Evolutionary conservation across 2,329 filamentous ascomycete genomes (phyloP).

Genomic region (Claviceps sp.): DNA sequence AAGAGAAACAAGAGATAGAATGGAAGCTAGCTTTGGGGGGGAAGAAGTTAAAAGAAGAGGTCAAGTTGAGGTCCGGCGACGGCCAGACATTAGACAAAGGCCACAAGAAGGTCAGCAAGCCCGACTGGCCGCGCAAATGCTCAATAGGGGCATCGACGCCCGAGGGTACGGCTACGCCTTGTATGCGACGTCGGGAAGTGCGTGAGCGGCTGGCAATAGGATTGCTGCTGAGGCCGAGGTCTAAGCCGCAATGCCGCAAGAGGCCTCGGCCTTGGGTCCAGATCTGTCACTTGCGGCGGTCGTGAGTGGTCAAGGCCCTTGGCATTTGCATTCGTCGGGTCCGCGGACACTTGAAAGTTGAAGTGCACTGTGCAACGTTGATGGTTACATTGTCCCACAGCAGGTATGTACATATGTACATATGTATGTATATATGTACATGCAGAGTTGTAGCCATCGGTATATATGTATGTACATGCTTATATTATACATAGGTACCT

Average conservation of each 20-base stretch:
- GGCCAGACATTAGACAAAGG: background rate
- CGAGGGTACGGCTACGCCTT: background rate
- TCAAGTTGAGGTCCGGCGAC: background rate
- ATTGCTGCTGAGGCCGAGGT: conserved; percentile 7
- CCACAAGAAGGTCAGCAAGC: background rate
- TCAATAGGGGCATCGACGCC: conserved; percentile 7
- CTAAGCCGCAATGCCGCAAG: conserved; percentile 5
- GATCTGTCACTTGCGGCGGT: conserved; percentile 2
- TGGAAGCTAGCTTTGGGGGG: background rate
- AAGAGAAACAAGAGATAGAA: background rate
- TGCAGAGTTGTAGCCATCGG: too few relatives aligned
- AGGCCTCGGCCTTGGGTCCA: conserved; percentile 4
- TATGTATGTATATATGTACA: too few relatives aligned
- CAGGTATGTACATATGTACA: too few relatives aligned
- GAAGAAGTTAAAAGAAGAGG: background rate
- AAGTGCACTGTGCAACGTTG: too few relatives aligned
- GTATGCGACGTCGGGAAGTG: background rate
- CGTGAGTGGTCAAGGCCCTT: background rate
- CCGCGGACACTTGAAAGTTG: too few relatives aligned
- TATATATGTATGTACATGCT: too few relatives aligned
- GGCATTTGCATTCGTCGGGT: background rate
- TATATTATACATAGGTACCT: too few relatives aligned
- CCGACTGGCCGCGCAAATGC: conserved; percentile 3
- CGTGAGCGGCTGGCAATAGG: background rate
- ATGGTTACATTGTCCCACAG: too few relatives aligned